Percentiles rank a stretch among this genome's conserved stretches.
phyloP scores from a whole-genome alignment of 169 alveolate genomes.

The Perkinsus marinus region DNA sequence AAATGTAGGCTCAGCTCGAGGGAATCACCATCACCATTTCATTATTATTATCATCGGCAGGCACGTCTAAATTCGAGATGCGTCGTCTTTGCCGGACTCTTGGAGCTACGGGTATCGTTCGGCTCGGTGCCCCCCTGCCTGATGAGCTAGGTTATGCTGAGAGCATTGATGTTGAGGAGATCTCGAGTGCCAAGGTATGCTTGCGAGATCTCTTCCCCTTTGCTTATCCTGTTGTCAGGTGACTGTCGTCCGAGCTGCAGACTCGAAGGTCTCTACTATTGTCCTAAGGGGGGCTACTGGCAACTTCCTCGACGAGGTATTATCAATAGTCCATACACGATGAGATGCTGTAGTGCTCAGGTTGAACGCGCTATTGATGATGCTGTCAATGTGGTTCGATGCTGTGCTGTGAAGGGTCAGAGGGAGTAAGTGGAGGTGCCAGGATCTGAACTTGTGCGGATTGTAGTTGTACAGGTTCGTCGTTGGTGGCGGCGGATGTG shows the following conservation, averaged over 20 bases:
- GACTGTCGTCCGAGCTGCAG: constrained; percentile 29
- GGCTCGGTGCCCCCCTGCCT: constrained; percentile 77
- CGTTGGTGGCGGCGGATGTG: neutral
- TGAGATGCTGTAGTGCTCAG: neutral
- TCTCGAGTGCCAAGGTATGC: constrained; percentile 74
- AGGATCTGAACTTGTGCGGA: neutral
- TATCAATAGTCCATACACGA: neutral
- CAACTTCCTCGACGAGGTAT: constrained; percentile 84
- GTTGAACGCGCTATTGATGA: constrained; percentile 94
- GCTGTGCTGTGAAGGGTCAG: constrained; percentile 1
- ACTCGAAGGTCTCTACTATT: constrained; percentile 67
- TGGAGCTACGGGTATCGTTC: constrained; percentile 86
- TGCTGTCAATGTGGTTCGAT: constrained; percentile 65
- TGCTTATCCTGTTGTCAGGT: neutral
- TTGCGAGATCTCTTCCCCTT: neutral
- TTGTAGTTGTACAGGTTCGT: neutral
- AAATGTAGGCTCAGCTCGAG: constrained; percentile 38
- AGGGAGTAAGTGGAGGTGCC: neutral
- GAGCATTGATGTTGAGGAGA: constrained; percentile 75
- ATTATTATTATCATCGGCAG: neutral
- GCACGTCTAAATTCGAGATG: constrained; percentile 76
- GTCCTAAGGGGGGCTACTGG: constrained; percentile 93
- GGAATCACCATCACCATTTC: neutral
- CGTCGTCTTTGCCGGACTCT: constrained; percentile 84
- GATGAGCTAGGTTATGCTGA: constrained; percentile 89